Evolutionary conservation across 345 rosid species (phyloP).

Genomic region (Citropsis articulata): DNA sequence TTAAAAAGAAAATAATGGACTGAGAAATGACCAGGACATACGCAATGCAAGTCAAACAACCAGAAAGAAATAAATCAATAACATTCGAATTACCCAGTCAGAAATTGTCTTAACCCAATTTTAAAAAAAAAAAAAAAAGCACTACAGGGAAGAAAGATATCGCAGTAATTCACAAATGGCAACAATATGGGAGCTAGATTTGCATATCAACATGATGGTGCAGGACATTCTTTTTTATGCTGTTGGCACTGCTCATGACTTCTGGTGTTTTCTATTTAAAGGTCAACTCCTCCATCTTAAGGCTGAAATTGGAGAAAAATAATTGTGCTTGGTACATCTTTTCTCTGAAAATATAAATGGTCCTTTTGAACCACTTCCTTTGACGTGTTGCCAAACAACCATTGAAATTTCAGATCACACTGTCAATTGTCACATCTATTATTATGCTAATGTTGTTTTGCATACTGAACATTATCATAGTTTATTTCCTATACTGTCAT

Average conservation of each 20-base stretch:
- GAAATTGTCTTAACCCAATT: neutral
- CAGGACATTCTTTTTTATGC: neutral
- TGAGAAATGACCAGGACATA: neutral
- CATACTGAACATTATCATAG: neutral
- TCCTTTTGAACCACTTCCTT: neutral
- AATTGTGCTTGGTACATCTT: neutral
- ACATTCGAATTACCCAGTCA: neutral
- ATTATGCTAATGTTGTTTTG: neutral
- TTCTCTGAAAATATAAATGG: neutral
- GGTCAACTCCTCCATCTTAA: conserved; percentile 1
- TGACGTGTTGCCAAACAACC: neutral
- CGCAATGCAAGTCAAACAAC: neutral
- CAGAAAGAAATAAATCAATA: neutral
- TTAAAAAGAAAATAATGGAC: conserved; percentile 12
- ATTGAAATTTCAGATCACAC: neutral
- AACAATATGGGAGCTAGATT: neutral
- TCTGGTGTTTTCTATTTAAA: neutral
- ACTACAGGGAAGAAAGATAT: neutral
- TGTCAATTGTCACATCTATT: neutral
- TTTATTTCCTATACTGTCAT: neutral
- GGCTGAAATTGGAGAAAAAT: neutral
- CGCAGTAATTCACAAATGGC: neutral
- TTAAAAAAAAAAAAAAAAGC: neutral
- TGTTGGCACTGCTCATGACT: neutral
- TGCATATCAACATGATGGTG: neutral